Percentiles rank a stretch among this genome's conserved stretches.
phyloP scores from a whole-genome alignment of 257 asterid genomes.

The Nicotiana attenuata region DNA sequence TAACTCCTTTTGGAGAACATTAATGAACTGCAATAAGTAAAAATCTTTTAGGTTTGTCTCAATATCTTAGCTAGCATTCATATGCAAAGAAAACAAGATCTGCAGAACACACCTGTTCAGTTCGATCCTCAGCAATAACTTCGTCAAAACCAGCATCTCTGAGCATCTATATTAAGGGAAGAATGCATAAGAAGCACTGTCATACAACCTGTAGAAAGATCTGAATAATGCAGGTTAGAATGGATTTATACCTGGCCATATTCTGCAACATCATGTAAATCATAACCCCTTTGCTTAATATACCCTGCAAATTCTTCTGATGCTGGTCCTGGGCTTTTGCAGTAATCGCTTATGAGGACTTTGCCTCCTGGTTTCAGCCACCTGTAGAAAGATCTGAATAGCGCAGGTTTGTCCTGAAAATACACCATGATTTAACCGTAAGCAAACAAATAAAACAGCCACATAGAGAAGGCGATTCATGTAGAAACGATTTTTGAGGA shows the following conservation, averaged over 20 bases:
- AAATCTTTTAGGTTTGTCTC: neutral
- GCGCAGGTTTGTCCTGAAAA: conserved; percentile 83
- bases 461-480: neutral
- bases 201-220: neutral
- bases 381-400: conserved; percentile 78
- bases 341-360: conserved; percentile 81
- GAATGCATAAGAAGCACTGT: neutral
- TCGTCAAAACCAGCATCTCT: conserved; percentile 79
- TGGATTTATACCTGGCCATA: conserved; percentile 40
- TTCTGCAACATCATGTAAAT: conserved; percentile 12
- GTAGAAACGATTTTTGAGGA: neutral
- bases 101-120: conserved; percentile 60
- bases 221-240: neutral
- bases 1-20: conserved; percentile 76
- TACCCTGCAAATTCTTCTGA: conserved; percentile 12
- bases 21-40: conserved; percentile 51
- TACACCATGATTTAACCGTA: neutral
- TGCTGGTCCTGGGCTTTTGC: conserved; percentile 6
- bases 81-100: neutral
- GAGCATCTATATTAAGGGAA: conserved; percentile 59
- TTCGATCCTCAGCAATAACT: conserved; percentile 86
- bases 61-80: neutral
- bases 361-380: conserved; percentile 99
- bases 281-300: conserved; percentile 18
- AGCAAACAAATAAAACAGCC: neutral